Base-by-base conservation (phyloP, 768 basidiomycete genomes). In the Pleurotus ostreatus region DNA sequence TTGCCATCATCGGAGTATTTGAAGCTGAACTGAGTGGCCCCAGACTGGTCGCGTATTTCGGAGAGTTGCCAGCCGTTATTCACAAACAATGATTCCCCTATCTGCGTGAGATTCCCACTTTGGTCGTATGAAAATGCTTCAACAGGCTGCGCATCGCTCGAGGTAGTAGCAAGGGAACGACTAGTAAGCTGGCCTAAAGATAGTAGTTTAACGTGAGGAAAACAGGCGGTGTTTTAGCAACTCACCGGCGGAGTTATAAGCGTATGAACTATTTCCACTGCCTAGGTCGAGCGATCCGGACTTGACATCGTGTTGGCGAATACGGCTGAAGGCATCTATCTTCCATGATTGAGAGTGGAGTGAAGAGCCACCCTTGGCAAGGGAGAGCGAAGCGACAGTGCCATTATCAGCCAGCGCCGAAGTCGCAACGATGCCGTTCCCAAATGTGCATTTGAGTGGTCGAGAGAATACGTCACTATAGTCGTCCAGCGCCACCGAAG, bases 61-160 rank as follows among this genome's bases (percentile, higher is more conserved):
- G 55, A 59, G 22, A 59, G 39, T 38, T 59, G 55, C 58, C 58
- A 59, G 18, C 58, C 58, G 22, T 38, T 38, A 20, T 59, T 56
- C 16, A 56, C 40, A 4, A 59, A 55, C 5, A 51, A 43, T n/a
- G 49, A 34, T 15, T 46, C 55, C 22, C 49, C 55, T 23, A 45
- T 59, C 20, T 56, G 23, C 8, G 38, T 44, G 47, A 59, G 16
- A 48, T 59, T 59, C n/a, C 58, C 58, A 4, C 46, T 56, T 15
- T 47, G 38, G 41, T 59, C 55, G 37, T 56, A 59, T 9, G 38
- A 41, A 38, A 53, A 53, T 37, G 18, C 18, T 18, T 53, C 51
- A 39, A 39, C 26, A 34, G 49, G 11, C 13, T 25, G 18, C 5
- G n/a, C 20, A 8, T 37, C 6, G 15, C 26, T 38, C 13, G n/a